These are phyloP conservation scores for Entonaema liquescens DNA, from an alignment of 495 filamentous ascomycete genomes.

Conservation along the genomic window DNA sequence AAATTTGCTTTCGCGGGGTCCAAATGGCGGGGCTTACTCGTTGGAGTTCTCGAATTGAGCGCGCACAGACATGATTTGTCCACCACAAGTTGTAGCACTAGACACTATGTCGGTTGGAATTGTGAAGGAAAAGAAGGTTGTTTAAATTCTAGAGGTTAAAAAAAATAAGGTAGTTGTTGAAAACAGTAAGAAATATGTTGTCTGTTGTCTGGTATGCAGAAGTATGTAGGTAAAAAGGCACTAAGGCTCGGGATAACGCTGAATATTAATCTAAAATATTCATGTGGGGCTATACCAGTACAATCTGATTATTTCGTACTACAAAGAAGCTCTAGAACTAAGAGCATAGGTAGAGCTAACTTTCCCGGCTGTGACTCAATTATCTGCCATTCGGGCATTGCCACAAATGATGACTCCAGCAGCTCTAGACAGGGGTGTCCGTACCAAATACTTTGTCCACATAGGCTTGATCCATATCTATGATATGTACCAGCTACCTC, in stretches of 20 bases:
- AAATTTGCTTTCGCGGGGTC: constrained; percentile 41
- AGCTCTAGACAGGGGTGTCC: background rate
- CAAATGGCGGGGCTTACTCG: constrained; percentile 70
- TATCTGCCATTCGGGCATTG: constrained; percentile 30
- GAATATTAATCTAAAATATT: constrained; percentile 28
- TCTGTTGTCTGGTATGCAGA: background rate
- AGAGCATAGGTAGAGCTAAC: background rate
- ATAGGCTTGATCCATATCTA: too few relatives aligned
- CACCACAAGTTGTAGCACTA: constrained; percentile 5
- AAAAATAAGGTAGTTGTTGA: background rate
- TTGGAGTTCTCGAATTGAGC: constrained; percentile 98
- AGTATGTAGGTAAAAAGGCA: constrained; percentile 3
- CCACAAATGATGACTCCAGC: constrained; percentile 22
- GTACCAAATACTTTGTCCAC: background rate
- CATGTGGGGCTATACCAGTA: constrained; percentile 17
- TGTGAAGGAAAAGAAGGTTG: constrained; percentile 14
- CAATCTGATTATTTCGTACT: constrained; percentile 9
- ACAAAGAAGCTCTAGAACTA: background rate
- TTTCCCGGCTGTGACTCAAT: constrained; percentile 30
- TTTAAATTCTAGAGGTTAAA: background rate
- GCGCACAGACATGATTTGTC: constrained; percentile 73
- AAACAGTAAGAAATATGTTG: background rate
- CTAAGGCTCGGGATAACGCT: constrained; percentile 10
- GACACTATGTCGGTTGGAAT: constrained; percentile 4
- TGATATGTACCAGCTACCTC: background rate